A percentile compares a stretch with the other conserved stretches of the same genome.
phyloP scores from a whole-genome alignment of 345 rosid species.

The Erucastrum elatum region DNA sequence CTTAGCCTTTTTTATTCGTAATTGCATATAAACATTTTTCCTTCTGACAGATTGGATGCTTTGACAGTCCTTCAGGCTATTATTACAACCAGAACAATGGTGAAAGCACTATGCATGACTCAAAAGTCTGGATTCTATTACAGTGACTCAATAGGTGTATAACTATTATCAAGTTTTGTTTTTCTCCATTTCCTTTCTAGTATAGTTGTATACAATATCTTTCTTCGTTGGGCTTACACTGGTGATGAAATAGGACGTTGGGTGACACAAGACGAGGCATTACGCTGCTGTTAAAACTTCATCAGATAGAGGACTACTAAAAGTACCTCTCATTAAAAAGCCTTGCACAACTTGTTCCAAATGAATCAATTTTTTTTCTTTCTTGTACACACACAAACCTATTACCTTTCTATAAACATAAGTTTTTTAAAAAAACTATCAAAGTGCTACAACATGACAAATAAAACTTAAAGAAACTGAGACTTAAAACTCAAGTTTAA shows the following conservation, averaged over 20 bases:
- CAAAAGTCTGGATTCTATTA: conserved; percentile 80
- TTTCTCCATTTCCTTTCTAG: not conserved
- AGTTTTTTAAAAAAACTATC: too few species aligned
- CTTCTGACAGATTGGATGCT: too few species aligned
- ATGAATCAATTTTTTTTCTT: not conserved
- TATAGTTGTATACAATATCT: not conserved
- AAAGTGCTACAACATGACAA: too few species aligned
- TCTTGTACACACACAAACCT: not conserved
- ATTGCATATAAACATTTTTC: too few species aligned
- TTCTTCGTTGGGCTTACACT: not conserved
- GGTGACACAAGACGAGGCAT: conserved; percentile 85
- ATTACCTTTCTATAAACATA: too few species aligned
- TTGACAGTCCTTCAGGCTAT: conserved; percentile 53
- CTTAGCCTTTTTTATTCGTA: too few species aligned
- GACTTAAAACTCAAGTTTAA: conserved; percentile 13
- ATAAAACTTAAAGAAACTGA: not conserved
- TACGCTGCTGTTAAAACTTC: conserved; percentile 50
- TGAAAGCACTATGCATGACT: conserved; percentile 41
- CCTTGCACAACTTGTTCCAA: conserved; percentile 35
- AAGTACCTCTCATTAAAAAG: conserved; percentile 42
- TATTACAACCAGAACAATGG: conserved; percentile 60
- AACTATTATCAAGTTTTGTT: not conserved
- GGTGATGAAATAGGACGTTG: conserved; percentile 68
- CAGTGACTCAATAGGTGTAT: conserved; percentile 75
- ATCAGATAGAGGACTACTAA: conserved; percentile 39